Evolutionary conservation across 1,139 yeast species (phyloP), one percentile per base, ranked within the genome.

Genomic region (Suzukiozyma palmioleophila): DNA sequence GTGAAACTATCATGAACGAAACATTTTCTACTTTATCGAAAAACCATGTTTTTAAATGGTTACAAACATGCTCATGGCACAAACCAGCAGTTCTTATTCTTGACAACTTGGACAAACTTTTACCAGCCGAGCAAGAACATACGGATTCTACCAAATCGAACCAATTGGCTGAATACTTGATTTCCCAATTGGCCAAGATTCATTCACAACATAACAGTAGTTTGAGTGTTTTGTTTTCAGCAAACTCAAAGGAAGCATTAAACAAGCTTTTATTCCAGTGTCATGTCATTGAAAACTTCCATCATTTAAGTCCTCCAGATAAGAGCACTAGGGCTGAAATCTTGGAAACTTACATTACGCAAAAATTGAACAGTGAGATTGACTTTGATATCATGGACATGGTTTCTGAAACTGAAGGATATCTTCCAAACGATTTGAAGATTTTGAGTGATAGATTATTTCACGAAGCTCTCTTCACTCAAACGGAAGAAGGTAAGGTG

Each of bases 371-470:
- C 10, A 62, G 63, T 53, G 54, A 47, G 14, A 58, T 54, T 45
- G 39, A 66, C 3, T 70, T 77, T 43, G 90, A 84, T 51, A 53
- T 81, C 11, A 72, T 82, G 59, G 95, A 87, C 51, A 69, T 89
- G 48, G 83, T 89, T 29, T 59, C 77, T 21, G 92, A 83, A 41
- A 85, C 96, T 0, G 97, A 92, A 52, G 97, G 97, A 0, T 92
- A 83, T 57, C 76, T 87, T 31, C 95, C 97, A 0, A 79, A 81
- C 30, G 98, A 92, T 56, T 59, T 92, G 43, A 78, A 81, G 61
- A 76, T 79, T 7, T 62, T 92, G 22, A 73, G 79, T 29, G 96
- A 88, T 49, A 71, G 96, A 51, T 76, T 89, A 3, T 78, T 80
- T 48, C 90, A 84, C 51, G 88, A 83, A 48, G 62, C 75, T 1